Conservation (phyloP, 106 monocot species). For the Dendrobium huoshanense region DNA sequence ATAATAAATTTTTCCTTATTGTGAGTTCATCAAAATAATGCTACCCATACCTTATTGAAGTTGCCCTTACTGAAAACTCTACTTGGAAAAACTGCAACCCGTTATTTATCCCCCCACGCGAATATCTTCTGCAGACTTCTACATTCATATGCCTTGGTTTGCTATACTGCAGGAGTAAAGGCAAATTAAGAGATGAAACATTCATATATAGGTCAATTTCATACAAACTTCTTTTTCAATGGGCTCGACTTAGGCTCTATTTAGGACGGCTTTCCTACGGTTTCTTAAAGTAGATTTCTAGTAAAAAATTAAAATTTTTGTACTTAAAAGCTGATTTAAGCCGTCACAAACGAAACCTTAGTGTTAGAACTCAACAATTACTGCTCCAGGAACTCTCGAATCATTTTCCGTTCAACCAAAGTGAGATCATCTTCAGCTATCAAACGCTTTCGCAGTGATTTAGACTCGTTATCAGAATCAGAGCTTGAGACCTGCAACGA, state of each 20-base stretch:
- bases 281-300: too few relatives aligned
- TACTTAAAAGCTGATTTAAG: too few relatives aligned
- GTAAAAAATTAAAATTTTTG: too few relatives aligned
- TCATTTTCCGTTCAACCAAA: slow-evolving; percentile 35
- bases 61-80: too few relatives aligned
- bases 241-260: too few relatives aligned
- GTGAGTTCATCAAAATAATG: too few relatives aligned
- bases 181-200: background rate
- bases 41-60: too few relatives aligned
- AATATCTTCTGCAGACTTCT: too few relatives aligned
- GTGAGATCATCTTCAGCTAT: slow-evolving; percentile 54
- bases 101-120: too few relatives aligned
- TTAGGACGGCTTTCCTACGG: too few relatives aligned
- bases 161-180: background rate
- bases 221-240: background rate
- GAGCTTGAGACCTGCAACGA: slow-evolving; percentile 34
- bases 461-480: slow-evolving; percentile 17
- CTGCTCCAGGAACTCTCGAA: slow-evolving; percentile 53
- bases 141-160: background rate
- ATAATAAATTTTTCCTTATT: too few relatives aligned
- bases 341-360: background rate
- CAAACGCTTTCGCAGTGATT: slow-evolving; percentile 36
- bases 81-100: too few relatives aligned
- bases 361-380: background rate
- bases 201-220: background rate